Evolutionary conservation across 345 rosid genomes (phyloP).

Genomic region (Citrus medica): DNA sequence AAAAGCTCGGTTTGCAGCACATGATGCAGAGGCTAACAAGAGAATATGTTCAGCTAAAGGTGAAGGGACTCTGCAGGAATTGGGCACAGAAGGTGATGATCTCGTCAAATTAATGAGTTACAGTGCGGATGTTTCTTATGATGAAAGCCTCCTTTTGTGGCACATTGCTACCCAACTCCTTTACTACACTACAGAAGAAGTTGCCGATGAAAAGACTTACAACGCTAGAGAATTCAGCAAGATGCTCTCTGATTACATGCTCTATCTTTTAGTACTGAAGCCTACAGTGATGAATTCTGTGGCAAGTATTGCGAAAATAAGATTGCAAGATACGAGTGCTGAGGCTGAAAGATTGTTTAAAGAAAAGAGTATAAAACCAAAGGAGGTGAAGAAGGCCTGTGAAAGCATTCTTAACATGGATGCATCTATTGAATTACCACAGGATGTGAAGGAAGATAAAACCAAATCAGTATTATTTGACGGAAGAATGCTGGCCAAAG

Average conservation of each 20-base stretch:
- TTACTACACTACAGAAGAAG: constrained; percentile 11
- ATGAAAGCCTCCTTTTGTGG: constrained; percentile 47
- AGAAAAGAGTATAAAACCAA: constrained; percentile 9
- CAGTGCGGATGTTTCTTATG: constrained; percentile 13
- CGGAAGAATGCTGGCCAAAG: constrained; percentile 54
- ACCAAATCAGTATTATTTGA: constrained; percentile 67
- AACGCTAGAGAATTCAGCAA: constrained; percentile 33
- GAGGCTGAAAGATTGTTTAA: constrained; percentile 40
- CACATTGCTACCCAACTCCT: constrained; percentile 62
- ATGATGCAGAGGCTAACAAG: constrained; percentile 1
- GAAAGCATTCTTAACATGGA: constrained; percentile 8
- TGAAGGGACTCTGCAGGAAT: constrained; percentile 42
- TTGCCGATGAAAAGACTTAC: neutral
- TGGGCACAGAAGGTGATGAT: constrained; percentile 1
- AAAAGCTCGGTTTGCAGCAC: neutral
- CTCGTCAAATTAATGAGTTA: too few species aligned
- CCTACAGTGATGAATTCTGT: constrained; percentile 48
- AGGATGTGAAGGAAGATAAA: constrained; percentile 47
- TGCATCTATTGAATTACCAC: constrained; percentile 31
- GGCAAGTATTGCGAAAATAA: constrained; percentile 47
- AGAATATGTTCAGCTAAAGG: constrained; percentile 52
- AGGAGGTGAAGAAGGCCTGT: constrained; percentile 18
- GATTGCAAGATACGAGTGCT: constrained; percentile 44
- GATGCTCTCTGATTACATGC: constrained; percentile 55
- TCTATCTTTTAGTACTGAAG: constrained; percentile 49